A percentile compares a stretch with the other conserved stretches of the same genome.
Conservation (phyloP, 768 basidiomycete genomes). For the Kwoniella pini region DNA sequence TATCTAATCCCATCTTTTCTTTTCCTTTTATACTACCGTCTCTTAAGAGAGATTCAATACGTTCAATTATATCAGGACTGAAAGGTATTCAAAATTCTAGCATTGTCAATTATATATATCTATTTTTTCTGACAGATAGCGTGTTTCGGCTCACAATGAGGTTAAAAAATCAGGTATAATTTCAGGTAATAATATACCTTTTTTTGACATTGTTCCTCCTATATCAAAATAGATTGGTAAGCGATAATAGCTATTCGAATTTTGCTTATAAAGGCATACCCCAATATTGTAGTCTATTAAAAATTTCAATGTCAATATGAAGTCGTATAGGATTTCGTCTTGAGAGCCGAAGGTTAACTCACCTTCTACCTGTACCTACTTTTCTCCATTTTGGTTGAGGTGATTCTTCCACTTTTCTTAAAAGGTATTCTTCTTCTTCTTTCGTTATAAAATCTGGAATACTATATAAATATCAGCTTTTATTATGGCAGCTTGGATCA, state of each 20-base stretch:
- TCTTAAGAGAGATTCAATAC: conserved; percentile 65
- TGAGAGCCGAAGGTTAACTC: conserved; percentile 11
- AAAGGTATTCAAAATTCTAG: neutral
- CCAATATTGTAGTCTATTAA: conserved; percentile 53
- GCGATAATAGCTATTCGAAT: neutral
- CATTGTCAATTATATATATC: neutral
- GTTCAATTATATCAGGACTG: conserved; percentile 75
- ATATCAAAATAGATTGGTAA: neutral
- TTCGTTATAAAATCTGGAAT: conserved; percentile 69
- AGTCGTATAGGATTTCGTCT: neutral
- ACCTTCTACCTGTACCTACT: conserved; percentile 69
- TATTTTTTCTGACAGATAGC: neutral
- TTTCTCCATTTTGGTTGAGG: conserved; percentile 82
- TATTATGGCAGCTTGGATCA: neutral
- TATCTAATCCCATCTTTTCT: conserved; percentile 57
- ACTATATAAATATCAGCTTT: conserved; percentile 56
- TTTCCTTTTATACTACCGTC: conserved; percentile 61
- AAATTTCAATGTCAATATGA: neutral
- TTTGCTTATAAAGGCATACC: conserved; percentile 61
- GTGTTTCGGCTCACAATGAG: conserved; percentile 61
- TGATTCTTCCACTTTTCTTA: conserved; percentile 77
- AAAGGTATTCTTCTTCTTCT: conserved; percentile 74
- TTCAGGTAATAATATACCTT: conserved; percentile 67
- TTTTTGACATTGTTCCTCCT: conserved; percentile 70
- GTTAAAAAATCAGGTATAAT: conserved; percentile 70